Conservation (phyloP, 2,329 filamentous ascomycete species). For the Rutstroemia sp. region DNA sequence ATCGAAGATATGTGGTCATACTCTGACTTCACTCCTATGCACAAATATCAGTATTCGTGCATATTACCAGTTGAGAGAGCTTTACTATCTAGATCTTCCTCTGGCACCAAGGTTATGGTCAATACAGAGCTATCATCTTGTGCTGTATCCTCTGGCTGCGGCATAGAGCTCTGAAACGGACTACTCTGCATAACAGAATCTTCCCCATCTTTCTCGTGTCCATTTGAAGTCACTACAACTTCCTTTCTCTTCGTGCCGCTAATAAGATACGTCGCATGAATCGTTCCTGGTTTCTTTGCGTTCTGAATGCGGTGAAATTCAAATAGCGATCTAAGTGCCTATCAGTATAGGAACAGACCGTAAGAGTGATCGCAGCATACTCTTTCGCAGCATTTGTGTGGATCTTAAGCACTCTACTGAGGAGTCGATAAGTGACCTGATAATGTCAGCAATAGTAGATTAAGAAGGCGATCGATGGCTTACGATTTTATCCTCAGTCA, state of each 20-base stretch:
- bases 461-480: constrained; percentile 1
- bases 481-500: constrained; percentile 30
- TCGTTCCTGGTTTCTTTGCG: constrained; percentile 59
- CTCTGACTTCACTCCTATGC: constrained; percentile 53
- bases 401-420: constrained; percentile 76
- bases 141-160: constrained; percentile 42
- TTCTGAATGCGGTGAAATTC: constrained; percentile 80
- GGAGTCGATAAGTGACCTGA: constrained; percentile 80
- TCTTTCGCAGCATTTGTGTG: constrained; percentile 86
- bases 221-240: constrained; percentile 30
- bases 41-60: constrained; percentile 9
- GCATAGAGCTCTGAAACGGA: constrained; percentile 61
- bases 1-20: constrained; percentile 72
- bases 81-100: constrained; percentile 59
- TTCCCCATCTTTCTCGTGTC: constrained; percentile 46
- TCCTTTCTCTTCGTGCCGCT: constrained; percentile 55
- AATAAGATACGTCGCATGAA: constrained; percentile 91
- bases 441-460: constrained; percentile 3
- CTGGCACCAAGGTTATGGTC: constrained; percentile 59
- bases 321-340: constrained; percentile 64
- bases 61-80: constrained; percentile 34
- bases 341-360: constrained; percentile 2
- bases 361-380: constrained; percentile 37
- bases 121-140: constrained; percentile 45
- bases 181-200: constrained; percentile 61